A percentile compares a stretch with the other conserved stretches of the same genome.
Conservation (phyloP, 805 yeast species). For the Suhomyces faveliae region DNA sequence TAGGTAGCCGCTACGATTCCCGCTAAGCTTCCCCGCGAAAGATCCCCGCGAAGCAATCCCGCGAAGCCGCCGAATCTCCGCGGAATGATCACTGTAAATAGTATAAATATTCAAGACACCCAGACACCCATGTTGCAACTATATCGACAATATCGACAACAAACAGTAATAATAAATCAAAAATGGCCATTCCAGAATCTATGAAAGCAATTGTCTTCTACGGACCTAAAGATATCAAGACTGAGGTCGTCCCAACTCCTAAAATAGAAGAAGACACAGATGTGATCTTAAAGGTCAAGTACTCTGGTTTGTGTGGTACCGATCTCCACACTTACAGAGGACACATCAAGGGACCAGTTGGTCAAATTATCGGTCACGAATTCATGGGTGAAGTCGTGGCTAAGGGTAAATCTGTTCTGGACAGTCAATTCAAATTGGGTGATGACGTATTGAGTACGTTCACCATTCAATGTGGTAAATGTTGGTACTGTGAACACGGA, state of each 20-base stretch:
- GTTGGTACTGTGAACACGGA: slow-evolving; percentile 58
- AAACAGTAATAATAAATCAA: too few relatives aligned
- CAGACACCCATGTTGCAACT: neutral
- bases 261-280: slow-evolving; percentile 35
- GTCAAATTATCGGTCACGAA: slow-evolving; percentile 53
- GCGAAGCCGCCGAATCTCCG: neutral
- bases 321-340: slow-evolving; percentile 58
- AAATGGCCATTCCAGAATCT: slow-evolving; percentile 12
- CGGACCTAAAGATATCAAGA: slow-evolving; percentile 42
- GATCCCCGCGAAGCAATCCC: neutral
- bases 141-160: neutral
- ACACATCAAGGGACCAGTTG: slow-evolving; percentile 40
- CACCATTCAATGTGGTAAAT: slow-evolving; percentile 58
- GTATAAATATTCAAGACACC: neutral
- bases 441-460: slow-evolving; percentile 47
- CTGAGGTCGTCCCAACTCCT: slow-evolving; percentile 43
- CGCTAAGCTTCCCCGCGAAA: too few relatives aligned
- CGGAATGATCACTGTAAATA: neutral
- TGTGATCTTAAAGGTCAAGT: slow-evolving; percentile 47
- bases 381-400: slow-evolving; percentile 44
- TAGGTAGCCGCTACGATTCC: too few relatives aligned
- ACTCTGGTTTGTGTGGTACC: slow-evolving; percentile 54
- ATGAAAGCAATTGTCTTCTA: slow-evolving; percentile 54
- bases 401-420: slow-evolving; percentile 31
- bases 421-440: slow-evolving; percentile 37